Conservation (phyloP, 257 asterid species). For the Salvia hispanica region DNA sequence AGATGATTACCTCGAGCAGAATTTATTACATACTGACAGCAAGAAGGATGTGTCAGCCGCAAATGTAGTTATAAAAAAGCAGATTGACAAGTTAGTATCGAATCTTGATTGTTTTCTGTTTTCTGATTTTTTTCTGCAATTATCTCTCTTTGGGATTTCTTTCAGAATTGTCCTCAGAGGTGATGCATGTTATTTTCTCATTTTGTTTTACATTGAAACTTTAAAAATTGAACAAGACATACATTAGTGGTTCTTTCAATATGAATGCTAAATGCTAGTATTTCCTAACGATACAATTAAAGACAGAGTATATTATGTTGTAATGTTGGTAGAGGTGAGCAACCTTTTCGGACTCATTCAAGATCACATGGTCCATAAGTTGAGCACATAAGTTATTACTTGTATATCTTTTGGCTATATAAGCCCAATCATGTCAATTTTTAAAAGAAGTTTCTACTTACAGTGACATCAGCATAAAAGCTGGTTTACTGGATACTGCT, state of each 20-base stretch:
- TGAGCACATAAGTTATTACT: neutral
- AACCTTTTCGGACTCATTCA: neutral
- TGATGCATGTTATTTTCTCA: neutral
- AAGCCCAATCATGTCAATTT: neutral
- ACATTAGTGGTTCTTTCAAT: neutral
- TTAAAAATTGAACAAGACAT: neutral
- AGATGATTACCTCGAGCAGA: constrained; percentile 37
- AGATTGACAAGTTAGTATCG: constrained; percentile 51
- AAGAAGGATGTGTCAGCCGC: constrained; percentile 39
- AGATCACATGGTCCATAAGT: neutral
- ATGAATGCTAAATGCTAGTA: neutral
- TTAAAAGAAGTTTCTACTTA: constrained; percentile 19
- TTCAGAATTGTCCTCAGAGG: constrained; percentile 1
- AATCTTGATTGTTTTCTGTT: constrained; percentile 16
- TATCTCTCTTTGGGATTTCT: constrained; percentile 4
- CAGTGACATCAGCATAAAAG: constrained; percentile 34
- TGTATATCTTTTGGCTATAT: neutral
- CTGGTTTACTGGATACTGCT: constrained; percentile 36
- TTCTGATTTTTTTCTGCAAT: constrained; percentile 14
- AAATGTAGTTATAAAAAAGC: constrained; percentile 41
- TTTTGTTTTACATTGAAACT: neutral
- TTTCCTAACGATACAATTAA: neutral
- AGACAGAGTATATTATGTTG: neutral
- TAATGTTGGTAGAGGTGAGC: neutral
- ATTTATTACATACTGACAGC: constrained; percentile 29